Evolutionary conservation across 257 asterid species (phyloP), one percentile per base, ranked within the genome.

Genomic region (Voacanga thouarsii): DNA sequence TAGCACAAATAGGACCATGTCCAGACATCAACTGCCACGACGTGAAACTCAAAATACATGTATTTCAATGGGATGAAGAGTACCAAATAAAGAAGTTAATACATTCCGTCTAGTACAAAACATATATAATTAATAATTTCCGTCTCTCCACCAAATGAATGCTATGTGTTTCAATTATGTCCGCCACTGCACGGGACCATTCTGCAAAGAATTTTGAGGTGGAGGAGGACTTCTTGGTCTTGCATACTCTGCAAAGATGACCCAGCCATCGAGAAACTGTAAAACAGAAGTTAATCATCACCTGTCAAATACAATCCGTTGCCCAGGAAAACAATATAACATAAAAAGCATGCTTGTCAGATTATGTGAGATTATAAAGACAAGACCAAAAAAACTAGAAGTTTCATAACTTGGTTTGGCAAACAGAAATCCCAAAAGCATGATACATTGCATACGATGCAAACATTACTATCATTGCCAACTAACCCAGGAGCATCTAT

Each of bases 231-330:
- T 77, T 86, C 97, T 88, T 41, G 90, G 91, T 81, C 92, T 86
- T 80, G 97, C 96, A 82, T 90, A 89, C 89, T 92, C 96, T 0
- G 93, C 97, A 49, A 90, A 92, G 74, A 92, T 92, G 66, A 92
- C 96, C 97, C 94, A 90, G 11, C 93, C 97, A 60, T 92, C 97
- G 88, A 90, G 74, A 86, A 85, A 92, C 97, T 92, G 72, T 88
- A 85, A 86, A 77, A 79, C 23, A 43, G 57, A 57, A 16, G 6
- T 55, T 24, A 4, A 21, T 28, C 23, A 24, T 4, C 37, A 66
- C 41, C 49, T 51, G 33, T 24, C 44, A 79, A 37, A 49, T 14
- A 0, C 12, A 19, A 21, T 10, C 24, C 7, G 8, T 30, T 30
- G 16, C 16, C 37, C 12, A 66, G 68, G 3, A 56, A 51, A 57